A percentile compares a stretch with the other conserved stretches of the same genome.
phyloP scores from a whole-genome alignment of 345 rosid genomes.

The Ceriops decandra region DNA sequence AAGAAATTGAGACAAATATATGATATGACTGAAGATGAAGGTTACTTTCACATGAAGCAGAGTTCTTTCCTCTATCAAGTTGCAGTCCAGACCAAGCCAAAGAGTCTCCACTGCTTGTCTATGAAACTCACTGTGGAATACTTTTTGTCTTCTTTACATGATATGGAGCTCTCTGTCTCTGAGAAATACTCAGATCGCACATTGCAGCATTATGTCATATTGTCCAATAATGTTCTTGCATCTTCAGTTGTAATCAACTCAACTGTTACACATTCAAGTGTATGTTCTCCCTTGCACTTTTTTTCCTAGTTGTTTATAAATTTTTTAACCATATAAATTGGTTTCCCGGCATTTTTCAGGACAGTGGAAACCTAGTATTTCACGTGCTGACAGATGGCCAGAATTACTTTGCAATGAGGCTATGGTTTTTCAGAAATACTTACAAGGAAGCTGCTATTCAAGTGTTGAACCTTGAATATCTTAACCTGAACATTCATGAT shows the following conservation, averaged over 20 bases:
- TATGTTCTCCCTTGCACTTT: conserved; percentile 29
- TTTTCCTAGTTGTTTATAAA: conserved; percentile 1
- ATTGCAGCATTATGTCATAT: conserved; percentile 25
- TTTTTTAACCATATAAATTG: conserved; percentile 21
- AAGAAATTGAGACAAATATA: conserved; percentile 88
- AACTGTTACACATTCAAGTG: conserved; percentile 31
- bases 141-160: conserved; percentile 32
- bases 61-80: conserved; percentile 57
- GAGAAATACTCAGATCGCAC: conserved; percentile 42
- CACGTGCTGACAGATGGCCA: conserved; percentile 33
- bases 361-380: conserved; percentile 47
- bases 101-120: conserved; percentile 32
- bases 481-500: conserved; percentile 38
- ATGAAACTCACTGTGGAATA: conserved; percentile 32
- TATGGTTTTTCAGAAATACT: conserved; percentile 24
- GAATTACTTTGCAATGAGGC: conserved; percentile 29
- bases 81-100: conserved; percentile 33
- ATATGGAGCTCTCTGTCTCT: conserved; percentile 37
- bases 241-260: conserved; percentile 37
- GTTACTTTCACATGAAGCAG: conserved; percentile 80
- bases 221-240: conserved; percentile 30
- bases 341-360: conserved; percentile 54
- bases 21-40: conserved; percentile 89
- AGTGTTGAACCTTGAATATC: conserved; percentile 25
- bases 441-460: conserved; percentile 25